Percentiles rank a stretch among this genome's conserved stretches.
Evolutionary conservation across 805 yeast species (phyloP).

Genomic region (Wickerhamomyces pijperi): DNA sequence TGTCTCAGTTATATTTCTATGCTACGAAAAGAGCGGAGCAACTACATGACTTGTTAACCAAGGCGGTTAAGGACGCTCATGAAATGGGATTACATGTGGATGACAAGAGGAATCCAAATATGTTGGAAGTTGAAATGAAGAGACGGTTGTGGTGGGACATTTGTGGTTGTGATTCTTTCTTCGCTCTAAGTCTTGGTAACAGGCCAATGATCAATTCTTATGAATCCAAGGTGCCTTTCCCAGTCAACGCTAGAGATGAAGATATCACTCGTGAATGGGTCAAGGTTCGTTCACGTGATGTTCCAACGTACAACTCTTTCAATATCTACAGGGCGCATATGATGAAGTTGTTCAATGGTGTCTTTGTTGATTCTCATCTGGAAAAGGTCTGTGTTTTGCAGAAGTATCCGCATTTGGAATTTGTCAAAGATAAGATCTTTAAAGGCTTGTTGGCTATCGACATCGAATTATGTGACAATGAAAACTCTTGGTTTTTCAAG

Average conservation of each 20-base stretch:
- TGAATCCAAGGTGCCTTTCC: slow-evolving; percentile 20
- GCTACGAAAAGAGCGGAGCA: slow-evolving; percentile 19
- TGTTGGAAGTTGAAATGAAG: slow-evolving; percentile 20
- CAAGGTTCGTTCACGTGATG: slow-evolving; percentile 9
- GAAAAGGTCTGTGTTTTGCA: not conserved
- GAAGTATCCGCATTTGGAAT: slow-evolving; percentile 9
- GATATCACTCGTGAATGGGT: slow-evolving; percentile 18
- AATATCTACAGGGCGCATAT: slow-evolving; percentile 17
- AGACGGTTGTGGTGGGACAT: slow-evolving; percentile 23
- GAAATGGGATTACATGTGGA: slow-evolving; percentile 18
- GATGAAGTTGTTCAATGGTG: slow-evolving; percentile 18
- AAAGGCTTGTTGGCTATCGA: slow-evolving; percentile 18
- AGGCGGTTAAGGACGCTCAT: slow-evolving; percentile 15
- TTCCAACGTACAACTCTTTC: slow-evolving; percentile 19
- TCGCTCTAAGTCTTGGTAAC: slow-evolving; percentile 15
- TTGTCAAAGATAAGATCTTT: slow-evolving; percentile 11
- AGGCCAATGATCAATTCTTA: slow-evolving; percentile 16
- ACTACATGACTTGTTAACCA: slow-evolving; percentile 13
- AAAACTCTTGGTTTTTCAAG: slow-evolving; percentile 18
- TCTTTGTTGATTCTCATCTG: slow-evolving; percentile 6
- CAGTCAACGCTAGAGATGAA: slow-evolving; percentile 21
- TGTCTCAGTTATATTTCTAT: slow-evolving; percentile 19
- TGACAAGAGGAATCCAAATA: slow-evolving; percentile 13
- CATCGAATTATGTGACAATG: slow-evolving; percentile 14
- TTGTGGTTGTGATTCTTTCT: slow-evolving; percentile 19